phyloP scores from a whole-genome alignment of 345 rosid species.

The Hibiscus tridactylites region DNA sequence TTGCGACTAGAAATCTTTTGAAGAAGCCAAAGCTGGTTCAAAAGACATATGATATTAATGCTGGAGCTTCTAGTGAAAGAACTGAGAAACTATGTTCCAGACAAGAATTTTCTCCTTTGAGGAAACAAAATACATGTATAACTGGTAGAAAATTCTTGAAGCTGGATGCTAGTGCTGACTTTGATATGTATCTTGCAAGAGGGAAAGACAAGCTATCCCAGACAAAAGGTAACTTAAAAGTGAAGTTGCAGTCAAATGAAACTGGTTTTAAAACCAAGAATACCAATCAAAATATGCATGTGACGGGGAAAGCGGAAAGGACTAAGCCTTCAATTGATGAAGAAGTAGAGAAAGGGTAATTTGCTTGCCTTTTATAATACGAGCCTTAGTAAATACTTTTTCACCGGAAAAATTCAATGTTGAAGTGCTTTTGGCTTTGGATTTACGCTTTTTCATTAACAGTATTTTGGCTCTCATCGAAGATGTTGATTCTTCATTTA shows the following conservation, averaged over 20 bases:
- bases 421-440: constrained; percentile 3
- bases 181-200: not conserved
- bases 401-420: not conserved
- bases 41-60: not conserved
- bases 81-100: not conserved
- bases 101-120: constrained; percentile 8
- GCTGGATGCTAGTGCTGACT: not conserved
- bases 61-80: constrained; percentile 6
- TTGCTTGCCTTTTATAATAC: not conserved
- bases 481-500: constrained; percentile 22
- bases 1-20: constrained; percentile 5
- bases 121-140: constrained; percentile 10
- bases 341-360: constrained; percentile 19
- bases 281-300: constrained; percentile 1
- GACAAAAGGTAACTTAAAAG: constrained; percentile 4
- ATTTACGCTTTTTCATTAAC: constrained; percentile 2
- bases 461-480: constrained; percentile 30
- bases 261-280: constrained; percentile 9
- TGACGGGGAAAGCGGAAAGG: constrained; percentile 3
- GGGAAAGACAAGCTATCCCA: constrained; percentile 7
- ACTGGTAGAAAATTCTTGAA: constrained; percentile 13
- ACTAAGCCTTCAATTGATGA: constrained; percentile 10
- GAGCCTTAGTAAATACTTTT: not conserved
- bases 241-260: constrained; percentile 5
- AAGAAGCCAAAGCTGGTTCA: constrained; percentile 16